Percentiles rank a stretch among this genome's conserved stretches.
phyloP scores from a whole-genome alignment of 1,284 basidiomycete genomes.

The Meripilus lineatus region DNA sequence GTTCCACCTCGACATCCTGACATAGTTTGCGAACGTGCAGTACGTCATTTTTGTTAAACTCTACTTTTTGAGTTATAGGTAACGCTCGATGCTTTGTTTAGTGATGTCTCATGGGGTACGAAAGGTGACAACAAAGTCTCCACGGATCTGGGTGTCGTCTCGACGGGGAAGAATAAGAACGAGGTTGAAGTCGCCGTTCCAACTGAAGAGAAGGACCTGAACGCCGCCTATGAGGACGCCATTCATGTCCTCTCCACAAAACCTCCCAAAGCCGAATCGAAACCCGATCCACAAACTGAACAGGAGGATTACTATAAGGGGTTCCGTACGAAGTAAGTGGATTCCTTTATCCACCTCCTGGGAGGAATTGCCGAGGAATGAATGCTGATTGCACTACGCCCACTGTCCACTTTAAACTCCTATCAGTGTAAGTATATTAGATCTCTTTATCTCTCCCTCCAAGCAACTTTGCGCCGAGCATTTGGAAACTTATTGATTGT shows the following conservation, averaged over 20 bases:
- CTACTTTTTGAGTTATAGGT: too few relatives aligned
- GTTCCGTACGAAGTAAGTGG: conserved; percentile 77
- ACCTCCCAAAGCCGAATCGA: conserved; percentile 64
- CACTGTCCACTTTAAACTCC: background rate
- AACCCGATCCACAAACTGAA: conserved; percentile 59
- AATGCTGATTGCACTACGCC: conserved; percentile 10
- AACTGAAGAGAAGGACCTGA: conserved; percentile 81
- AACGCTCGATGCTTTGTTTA: too few relatives aligned
- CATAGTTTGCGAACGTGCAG: conserved; percentile 83
- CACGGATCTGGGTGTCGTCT: conserved; percentile 80
- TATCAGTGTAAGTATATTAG: conserved; percentile 19
- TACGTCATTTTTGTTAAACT: too few relatives aligned
- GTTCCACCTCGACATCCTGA: conserved; percentile 9
- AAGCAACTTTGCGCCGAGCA: background rate
- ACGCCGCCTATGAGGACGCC: conserved; percentile 83
- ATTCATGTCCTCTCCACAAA: conserved; percentile 73
- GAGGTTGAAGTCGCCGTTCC: conserved; percentile 82
- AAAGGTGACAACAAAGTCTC: conserved; percentile 86
- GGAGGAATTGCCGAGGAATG: too few relatives aligned
- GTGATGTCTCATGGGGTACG: conserved; percentile 85
- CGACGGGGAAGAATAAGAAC: conserved; percentile 50
- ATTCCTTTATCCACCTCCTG: too few relatives aligned
- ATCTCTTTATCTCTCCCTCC: background rate
- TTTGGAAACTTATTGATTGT: background rate
- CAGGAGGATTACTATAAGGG: conserved; percentile 89